phyloP scores from a whole-genome alignment of 1,284 basidiomycete genomes.

The Ganoderma sinense region DNA sequence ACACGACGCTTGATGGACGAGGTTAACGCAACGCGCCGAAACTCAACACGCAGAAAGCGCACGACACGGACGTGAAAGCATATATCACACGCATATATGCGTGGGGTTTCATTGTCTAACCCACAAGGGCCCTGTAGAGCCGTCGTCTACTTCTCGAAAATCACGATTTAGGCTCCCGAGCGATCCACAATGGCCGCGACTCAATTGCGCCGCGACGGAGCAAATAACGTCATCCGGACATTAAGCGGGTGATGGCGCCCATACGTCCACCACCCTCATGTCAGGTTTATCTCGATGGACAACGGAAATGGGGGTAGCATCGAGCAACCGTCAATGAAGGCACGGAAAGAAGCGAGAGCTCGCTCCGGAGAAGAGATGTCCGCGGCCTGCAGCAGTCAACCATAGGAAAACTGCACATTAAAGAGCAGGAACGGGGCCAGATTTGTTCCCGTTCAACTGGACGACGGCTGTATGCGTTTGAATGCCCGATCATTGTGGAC shows the following conservation, averaged over 20 bases:
- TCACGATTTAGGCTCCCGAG: neutral
- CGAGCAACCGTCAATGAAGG: neutral
- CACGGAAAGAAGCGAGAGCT: neutral
- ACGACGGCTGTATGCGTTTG: neutral
- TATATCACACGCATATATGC: neutral
- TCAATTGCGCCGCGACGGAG: slow-evolving; percentile 1
- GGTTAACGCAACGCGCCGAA: neutral
- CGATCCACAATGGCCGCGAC: neutral
- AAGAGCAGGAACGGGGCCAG: neutral
- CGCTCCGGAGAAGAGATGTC: neutral
- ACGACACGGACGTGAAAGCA: neutral
- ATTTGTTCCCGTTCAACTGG: neutral
- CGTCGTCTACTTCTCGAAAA: neutral
- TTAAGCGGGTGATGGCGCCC: neutral
- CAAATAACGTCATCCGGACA: neutral
- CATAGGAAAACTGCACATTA: neutral
- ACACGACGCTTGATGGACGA: neutral
- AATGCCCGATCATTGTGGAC: neutral
- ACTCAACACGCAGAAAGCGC: neutral
- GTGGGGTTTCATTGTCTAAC: neutral
- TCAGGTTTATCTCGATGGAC: neutral
- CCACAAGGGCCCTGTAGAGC: neutral
- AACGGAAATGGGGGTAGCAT: neutral
- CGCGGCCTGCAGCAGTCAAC: neutral
- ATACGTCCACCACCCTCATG: neutral